Evolutionary conservation across 2,329 filamentous ascomycete species (phyloP).

Genomic region (Xylaria sp.): DNA sequence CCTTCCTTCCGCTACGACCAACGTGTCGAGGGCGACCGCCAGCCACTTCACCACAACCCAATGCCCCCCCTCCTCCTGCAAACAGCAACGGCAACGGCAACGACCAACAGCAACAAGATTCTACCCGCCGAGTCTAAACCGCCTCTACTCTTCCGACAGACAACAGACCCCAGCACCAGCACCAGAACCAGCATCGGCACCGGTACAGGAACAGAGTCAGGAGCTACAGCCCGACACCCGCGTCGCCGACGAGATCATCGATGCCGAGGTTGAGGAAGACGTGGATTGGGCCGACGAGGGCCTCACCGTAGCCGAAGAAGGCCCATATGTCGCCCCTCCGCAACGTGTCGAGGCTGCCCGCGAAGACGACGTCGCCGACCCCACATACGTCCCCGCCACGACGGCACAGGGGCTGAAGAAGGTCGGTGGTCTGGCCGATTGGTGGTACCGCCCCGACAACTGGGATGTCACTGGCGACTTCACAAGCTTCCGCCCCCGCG

Average conservation of each 20-base stretch:
- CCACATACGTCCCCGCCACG: slow-evolving; percentile 59
- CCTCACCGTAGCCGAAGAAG: background rate
- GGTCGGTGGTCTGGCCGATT: slow-evolving; percentile 58
- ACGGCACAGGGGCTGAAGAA: slow-evolving; percentile 58
- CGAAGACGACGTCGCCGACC: slow-evolving; percentile 48
- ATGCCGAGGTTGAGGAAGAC: background rate
- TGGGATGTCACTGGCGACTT: slow-evolving; percentile 61
- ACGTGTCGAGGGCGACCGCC: slow-evolving; percentile 3
- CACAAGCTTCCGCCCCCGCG: slow-evolving; percentile 54
- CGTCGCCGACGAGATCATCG: slow-evolving; percentile 5
- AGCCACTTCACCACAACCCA: slow-evolving; percentile 12
- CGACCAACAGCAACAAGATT: slow-evolving; percentile 12
- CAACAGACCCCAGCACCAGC: slow-evolving; percentile 11
- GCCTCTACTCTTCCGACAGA: slow-evolving; percentile 45
- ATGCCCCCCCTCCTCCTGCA: background rate
- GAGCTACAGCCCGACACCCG: background rate
- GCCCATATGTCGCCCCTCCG: slow-evolving; percentile 39
- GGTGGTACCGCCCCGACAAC: slow-evolving; percentile 66
- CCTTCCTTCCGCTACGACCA: slow-evolving; percentile 27
- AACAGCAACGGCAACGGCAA: background rate
- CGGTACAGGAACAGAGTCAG: background rate
- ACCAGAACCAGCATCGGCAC: slow-evolving; percentile 10
- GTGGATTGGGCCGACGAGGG: background rate
- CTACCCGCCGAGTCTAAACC: slow-evolving; percentile 27
- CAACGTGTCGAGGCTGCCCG: slow-evolving; percentile 45